phyloP scores from a whole-genome alignment of 1,139 yeast species.

The Lodderomyces parapsilosis region DNA sequence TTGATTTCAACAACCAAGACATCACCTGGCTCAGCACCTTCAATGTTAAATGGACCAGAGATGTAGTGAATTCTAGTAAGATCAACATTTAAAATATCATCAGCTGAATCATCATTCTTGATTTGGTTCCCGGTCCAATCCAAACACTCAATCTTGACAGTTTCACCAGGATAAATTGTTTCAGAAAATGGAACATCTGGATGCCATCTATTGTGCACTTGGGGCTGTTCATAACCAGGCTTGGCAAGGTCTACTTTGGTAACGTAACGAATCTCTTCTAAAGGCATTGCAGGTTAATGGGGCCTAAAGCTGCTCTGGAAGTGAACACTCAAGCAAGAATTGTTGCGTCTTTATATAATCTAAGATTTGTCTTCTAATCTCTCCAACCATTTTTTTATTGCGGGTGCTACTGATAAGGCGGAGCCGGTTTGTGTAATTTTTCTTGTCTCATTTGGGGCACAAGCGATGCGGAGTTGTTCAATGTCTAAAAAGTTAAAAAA shows the following conservation, averaged over 20 bases:
- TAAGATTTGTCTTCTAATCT: not conserved
- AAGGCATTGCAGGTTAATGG: slow-evolving; percentile 3
- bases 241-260: slow-evolving; percentile 36
- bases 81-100: slow-evolving; percentile 44
- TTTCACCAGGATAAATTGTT: slow-evolving; percentile 38
- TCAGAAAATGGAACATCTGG: slow-evolving; percentile 46
- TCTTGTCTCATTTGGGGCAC: not conserved
- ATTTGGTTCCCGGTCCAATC: slow-evolving; percentile 57
- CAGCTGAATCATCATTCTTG: slow-evolving; percentile 44
- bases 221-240: slow-evolving; percentile 46
- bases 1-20: slow-evolving; percentile 47
- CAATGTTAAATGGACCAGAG: slow-evolving; percentile 47
- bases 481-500: not conserved
- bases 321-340: slow-evolving; percentile 34
- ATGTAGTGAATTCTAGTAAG: slow-evolving; percentile 45
- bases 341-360: not conserved
- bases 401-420: not conserved
- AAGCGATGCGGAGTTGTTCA: not conserved
- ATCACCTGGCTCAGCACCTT: slow-evolving; percentile 48
- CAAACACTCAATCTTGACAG: slow-evolving; percentile 47
- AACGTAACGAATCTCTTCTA: slow-evolving; percentile 14
- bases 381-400: no score
- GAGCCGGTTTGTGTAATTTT: not conserved
- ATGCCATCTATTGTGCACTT: slow-evolving; percentile 53
- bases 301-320: not conserved